Conservation (phyloP, 176 grass and related monocot genomes). For the Phoenix roebelenii region DNA sequence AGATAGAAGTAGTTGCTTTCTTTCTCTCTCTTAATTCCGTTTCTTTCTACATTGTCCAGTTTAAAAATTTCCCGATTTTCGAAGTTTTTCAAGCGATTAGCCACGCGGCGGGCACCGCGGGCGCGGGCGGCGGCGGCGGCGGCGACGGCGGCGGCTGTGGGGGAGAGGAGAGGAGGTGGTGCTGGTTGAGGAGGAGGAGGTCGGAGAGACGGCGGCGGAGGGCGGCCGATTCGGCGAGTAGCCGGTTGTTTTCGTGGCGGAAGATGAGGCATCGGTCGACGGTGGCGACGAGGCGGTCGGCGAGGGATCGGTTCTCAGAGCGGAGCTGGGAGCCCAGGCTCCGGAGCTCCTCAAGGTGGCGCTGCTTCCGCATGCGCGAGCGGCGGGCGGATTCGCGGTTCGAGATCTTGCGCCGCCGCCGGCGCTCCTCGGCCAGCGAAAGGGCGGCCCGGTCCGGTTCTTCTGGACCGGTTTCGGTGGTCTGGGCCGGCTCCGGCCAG, state of each 20-base stretch:
- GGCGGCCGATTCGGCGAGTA: conserved; percentile 7
- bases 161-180: conserved; percentile 8
- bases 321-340: conserved; percentile 11
- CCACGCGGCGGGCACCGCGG: conserved; percentile 3
- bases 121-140: too few relatives aligned
- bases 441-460: not conserved
- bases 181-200: conserved; percentile 10
- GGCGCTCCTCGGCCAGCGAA: conserved; percentile 4
- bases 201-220: conserved; percentile 24
- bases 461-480: not conserved
- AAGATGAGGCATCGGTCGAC: not conserved
- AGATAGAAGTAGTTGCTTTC: too few relatives aligned
- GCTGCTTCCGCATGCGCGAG: conserved; percentile 36
- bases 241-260: conserved; percentile 20
- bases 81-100: conserved; percentile 27
- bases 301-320: conserved; percentile 3
- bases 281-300: not conserved
- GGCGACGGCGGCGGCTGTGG: not conserved
- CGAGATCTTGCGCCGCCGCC: conserved; percentile 35
- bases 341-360: conserved; percentile 27
- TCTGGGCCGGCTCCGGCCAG: not conserved
- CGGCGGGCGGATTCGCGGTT: conserved; percentile 61
- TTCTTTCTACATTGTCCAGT: too few relatives aligned
- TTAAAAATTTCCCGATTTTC: too few relatives aligned
- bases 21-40: too few relatives aligned